phyloP scores from a whole-genome alignment of 768 basidiomycete species.

The Kwoniella europaea region DNA sequence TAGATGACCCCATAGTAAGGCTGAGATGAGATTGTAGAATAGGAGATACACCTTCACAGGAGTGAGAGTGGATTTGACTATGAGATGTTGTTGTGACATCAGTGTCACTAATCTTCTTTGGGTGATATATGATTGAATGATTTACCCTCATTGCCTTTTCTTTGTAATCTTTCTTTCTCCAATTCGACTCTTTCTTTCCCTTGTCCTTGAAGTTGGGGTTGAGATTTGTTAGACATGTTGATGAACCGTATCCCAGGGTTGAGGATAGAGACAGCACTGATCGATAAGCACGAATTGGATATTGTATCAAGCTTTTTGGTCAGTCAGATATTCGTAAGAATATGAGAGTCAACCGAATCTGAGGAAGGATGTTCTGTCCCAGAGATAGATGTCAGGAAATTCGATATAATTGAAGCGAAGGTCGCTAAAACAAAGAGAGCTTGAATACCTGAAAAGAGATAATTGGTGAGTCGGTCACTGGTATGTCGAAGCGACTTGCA shows the following conservation, averaged over 20 bases:
- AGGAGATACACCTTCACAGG: conserved; percentile 67
- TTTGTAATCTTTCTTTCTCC: conserved; percentile 27
- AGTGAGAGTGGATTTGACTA: conserved; percentile 31
- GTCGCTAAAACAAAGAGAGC: too few relatives aligned
- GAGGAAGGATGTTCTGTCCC: neutral
- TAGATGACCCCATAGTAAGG: conserved; percentile 75
- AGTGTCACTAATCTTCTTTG: neutral
- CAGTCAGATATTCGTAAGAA: neutral
- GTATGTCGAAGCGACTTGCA: too few relatives aligned
- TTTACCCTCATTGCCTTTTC: conserved; percentile 26
- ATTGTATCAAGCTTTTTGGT: neutral
- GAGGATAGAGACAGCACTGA: neutral
- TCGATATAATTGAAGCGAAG: too few relatives aligned
- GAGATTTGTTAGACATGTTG: conserved; percentile 7
- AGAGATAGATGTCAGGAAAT: neutral
- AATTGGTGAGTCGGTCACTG: too few relatives aligned
- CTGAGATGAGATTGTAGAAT: conserved; percentile 76
- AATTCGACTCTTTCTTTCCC: conserved; percentile 13
- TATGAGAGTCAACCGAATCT: neutral
- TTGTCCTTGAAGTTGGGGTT: neutral
- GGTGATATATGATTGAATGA: neutral
- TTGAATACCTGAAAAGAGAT: too few relatives aligned
- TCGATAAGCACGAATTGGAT: neutral
- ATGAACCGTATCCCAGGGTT: neutral
- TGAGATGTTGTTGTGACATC: neutral